Base-by-base conservation (phyloP, 306 rosid species). In the Trifolium subterraneum region DNA sequence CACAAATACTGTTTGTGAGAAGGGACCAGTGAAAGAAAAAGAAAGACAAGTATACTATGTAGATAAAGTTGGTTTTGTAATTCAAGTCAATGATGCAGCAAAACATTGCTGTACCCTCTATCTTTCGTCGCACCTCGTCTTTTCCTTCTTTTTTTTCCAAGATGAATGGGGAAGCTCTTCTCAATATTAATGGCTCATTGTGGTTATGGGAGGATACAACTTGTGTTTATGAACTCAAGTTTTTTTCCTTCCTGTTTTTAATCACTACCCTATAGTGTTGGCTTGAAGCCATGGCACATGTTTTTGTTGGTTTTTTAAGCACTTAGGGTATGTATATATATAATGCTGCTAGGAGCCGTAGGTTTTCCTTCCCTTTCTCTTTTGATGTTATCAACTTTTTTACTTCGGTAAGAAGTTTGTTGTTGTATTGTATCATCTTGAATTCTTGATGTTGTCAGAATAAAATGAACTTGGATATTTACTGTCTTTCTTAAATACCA, bases 231-330 rank as follows among this genome's bases (percentile, higher is more conserved):
- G 10, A 10, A 59, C 83, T 52, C 76, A 63, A 69, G 87, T 52
- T 90, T 92, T 91, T 92, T 84, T 45, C 84, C 86, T 78, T 78
- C 83, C 83, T 25, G 19, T 50, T 83, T 72, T 86, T 72, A 76
- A 19, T 42, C 82, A 73, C 61, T 78, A 86, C 84, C 85, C 80
- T 55, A 33, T 35, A 22, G 81, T 76, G 90, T 79, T 84, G 79
- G 83, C 73, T 64, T 60, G 18, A 12, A 38, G 82, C 77, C 82
- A 41, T 79, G 63, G 33, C 76, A 76, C 75, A 47, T 58, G 14
- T 84, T 82, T 81, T 74, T 36, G 79, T 25, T 62, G 63, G 85
- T 73, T 78, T 89, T 86, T 73, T 68, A 77, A 84, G 90, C 92
- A 80, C 84, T 61, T 18, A 64, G 51, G 80, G 84, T 25, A 27